phyloP scores from a whole-genome alignment of 2,329 filamentous ascomycete genomes.

The Xylaria sp. region DNA sequence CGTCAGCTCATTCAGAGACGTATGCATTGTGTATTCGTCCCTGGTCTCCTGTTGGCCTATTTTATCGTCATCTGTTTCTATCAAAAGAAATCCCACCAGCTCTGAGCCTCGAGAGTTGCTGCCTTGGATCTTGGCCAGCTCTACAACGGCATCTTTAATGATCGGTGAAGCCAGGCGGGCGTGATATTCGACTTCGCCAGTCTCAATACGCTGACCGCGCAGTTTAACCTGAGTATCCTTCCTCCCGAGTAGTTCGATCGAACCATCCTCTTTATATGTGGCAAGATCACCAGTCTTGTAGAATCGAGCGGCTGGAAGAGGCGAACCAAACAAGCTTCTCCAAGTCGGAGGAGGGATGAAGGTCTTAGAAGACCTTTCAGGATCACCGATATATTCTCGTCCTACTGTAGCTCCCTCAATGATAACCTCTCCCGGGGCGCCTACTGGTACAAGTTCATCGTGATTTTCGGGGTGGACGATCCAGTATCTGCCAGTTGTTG shows the following conservation, averaged over 20 bases:
- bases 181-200: constrained; percentile 33
- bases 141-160: too few relatives aligned
- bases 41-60: too few relatives aligned
- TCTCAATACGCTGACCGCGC: constrained; percentile 56
- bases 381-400: constrained; percentile 23
- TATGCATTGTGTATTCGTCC: too few relatives aligned
- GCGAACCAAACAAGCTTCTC: background rate
- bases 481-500: constrained; percentile 16
- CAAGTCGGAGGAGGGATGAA: constrained; percentile 18
- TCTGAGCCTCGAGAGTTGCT: constrained; percentile 1
- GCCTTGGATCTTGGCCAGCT: background rate
- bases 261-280: constrained; percentile 42
- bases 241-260: constrained; percentile 49
- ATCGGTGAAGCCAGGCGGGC: constrained; percentile 13
- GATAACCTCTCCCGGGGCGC: constrained; percentile 24
- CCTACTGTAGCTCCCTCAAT: constrained; percentile 24
- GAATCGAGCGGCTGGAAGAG: constrained; percentile 32
- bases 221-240: constrained; percentile 60
- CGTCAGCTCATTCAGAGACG: too few relatives aligned
- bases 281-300: constrained; percentile 50
- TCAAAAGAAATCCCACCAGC: background rate
- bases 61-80: background rate
- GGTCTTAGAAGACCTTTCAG: constrained; percentile 16
- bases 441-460: constrained; percentile 22
- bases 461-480: constrained; percentile 18